Evolutionary conservation across 2,329 filamentous ascomycete genomes (phyloP).

Genomic region (Teratosphaeria nubilosa): DNA sequence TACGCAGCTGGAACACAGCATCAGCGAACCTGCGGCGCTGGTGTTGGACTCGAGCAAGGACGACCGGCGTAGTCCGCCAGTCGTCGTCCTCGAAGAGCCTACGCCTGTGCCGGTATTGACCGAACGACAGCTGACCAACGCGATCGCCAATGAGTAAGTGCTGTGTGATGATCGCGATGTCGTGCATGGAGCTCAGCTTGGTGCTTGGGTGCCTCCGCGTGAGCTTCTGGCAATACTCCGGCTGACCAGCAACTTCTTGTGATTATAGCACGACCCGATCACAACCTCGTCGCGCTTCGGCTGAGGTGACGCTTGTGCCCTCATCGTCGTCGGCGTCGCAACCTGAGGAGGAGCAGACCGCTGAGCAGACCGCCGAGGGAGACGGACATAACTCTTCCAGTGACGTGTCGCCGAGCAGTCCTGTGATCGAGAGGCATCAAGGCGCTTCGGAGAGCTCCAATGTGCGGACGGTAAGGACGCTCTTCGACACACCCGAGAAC

Average conservation of each 20-base stretch:
- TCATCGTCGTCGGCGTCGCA: not conserved
- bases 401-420: not conserved
- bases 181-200: not conserved
- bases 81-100: conserved; percentile 17
- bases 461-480: conserved; percentile 40
- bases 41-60: not conserved
- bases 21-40: conserved; percentile 1
- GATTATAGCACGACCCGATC: not conserved
- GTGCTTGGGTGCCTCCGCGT: not conserved
- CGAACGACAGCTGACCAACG: not conserved
- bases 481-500: conserved; percentile 38
- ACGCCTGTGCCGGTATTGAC: conserved; percentile 12
- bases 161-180: not conserved
- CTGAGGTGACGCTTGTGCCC: not conserved
- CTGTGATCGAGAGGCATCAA: not conserved
- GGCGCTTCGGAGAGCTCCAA: conserved; percentile 23
- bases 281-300: not conserved
- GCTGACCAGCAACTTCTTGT: not conserved
- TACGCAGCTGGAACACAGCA: not conserved
- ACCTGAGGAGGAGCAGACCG: not conserved
- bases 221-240: not conserved
- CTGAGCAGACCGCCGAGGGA: not conserved
- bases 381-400: not conserved
- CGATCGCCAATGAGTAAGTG: not conserved
- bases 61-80: conserved; percentile 7